Evolutionary conservation across 129 eudicot species (phyloP), one percentile per base, ranked within the genome.

Genomic region (Saposhnikovia divaricata): DNA sequence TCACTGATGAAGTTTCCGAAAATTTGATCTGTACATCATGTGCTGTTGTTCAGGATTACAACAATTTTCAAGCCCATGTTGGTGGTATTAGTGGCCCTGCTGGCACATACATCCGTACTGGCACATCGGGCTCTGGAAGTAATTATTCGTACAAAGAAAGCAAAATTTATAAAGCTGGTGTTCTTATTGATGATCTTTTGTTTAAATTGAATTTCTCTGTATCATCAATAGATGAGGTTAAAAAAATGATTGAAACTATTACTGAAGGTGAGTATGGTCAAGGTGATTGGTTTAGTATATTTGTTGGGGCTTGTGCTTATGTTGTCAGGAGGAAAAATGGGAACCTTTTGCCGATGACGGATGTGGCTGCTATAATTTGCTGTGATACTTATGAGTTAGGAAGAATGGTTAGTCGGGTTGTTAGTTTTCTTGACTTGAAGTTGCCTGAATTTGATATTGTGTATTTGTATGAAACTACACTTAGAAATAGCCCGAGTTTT

Each of bases 271-370:
- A 94, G 76, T 91, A 87, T 27, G 97, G 98, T 71, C 79, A 79
- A 4, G 98, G 98, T 0, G 79, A 82, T 66, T 94, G 98, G 98
- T 93, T 93, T 74, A 81, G 79, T 4, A 85, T 93, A 4, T 87
- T 94, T 8, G 85, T 91, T 40, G 98, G 96, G 28, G 97, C 97
- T 3, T 94, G 98, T 75, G 77, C 87, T 34, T 93, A 88, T 74
- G 90, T 93, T 21, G 87, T 89, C 18, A 88, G 89, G 91, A 81
- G 98, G 63, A 86, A 81, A 72, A 87, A 84, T 45, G 75, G 83
- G 6, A 90, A 86, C 47, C 51, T 83, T 42, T 80, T 93, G 83
- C 89, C 98, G 0, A 84, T 91, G 16, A 81, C 75, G 6, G 88
- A 88, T 46, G 83, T 93, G 4, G 90, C 88, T 1, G 83, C 79